Percentiles rank a stretch among this genome's conserved stretches.
Conservation (phyloP, 441 rosid genomes). For the Eugenia klotzschiana region DNA sequence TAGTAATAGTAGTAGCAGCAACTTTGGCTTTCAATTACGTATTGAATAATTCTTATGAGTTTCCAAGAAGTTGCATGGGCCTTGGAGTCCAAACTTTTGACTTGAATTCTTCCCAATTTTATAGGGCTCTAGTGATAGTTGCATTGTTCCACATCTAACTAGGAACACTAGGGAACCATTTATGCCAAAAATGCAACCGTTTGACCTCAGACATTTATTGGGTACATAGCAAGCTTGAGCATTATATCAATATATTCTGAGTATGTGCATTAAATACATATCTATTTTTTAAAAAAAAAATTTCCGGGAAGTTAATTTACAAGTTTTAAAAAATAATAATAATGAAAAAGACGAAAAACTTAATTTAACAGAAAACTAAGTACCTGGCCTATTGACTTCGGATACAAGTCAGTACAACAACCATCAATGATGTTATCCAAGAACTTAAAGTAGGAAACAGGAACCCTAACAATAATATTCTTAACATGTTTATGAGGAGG, state of each 20-base stretch:
- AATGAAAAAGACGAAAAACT: too few relatives aligned
- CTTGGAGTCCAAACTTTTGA: background rate
- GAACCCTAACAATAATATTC: too few relatives aligned
- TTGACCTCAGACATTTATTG: background rate
- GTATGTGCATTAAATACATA: background rate
- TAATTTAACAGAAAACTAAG: too few relatives aligned
- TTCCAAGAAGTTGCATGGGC: background rate
- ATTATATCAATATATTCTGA: background rate
- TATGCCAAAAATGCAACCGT: background rate
- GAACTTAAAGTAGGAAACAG: too few relatives aligned
- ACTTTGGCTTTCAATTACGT: too few relatives aligned
- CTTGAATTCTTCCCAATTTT: background rate
- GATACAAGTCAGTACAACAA: too few relatives aligned
- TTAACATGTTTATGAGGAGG: too few relatives aligned
- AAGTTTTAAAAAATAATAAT: too few relatives aligned
- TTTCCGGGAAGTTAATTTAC: too few relatives aligned
- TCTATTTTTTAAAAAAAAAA: background rate
- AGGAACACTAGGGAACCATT: background rate
- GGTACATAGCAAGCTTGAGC: background rate
- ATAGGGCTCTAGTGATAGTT: background rate
- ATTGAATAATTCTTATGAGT: background rate
- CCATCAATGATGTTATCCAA: too few relatives aligned
- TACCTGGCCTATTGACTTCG: too few relatives aligned
- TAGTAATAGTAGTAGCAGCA: too few relatives aligned
- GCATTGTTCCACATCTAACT: background rate